Base-by-base conservation (phyloP, 768 basidiomycete genomes). In the Agrocybe chaxingu region DNA sequence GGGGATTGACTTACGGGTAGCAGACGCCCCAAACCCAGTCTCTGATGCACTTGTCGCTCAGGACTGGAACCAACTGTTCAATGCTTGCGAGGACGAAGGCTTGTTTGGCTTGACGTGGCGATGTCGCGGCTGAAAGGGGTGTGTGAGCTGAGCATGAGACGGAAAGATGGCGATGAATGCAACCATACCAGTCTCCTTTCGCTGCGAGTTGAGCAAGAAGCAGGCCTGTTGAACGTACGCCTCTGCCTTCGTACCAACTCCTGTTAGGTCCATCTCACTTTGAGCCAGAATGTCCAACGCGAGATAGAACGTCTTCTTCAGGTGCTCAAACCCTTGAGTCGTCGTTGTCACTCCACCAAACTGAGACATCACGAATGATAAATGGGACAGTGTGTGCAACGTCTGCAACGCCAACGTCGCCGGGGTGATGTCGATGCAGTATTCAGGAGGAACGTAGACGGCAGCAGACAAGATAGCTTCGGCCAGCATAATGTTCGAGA, bases 301-400 rank as follows among this genome's bases (percentile, higher is more conserved):
- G 30, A 86, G 77, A 62, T 89, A 92, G 57, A 90, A 88, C 1
- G 78, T 80, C 57, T 81, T 81, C 57, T 86, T 85, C 37, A 93
- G 75, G 58, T 92, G 87, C 24, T 73, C 60, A 60, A 95, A 87
- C 2, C 84, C 80, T 16, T 75, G 74, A 11, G 74, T 65, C 1
- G 78, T 74, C 1, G 78, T 75, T 3, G 80, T 76, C 19, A 87
- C 74, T 7, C 89, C 87, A 2, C 92, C 92, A 56, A 93, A 92
- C 58, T 87, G 82, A 7, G 85, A 81, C 7, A 92, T 80, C 42
- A 92, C 78, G 58, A 90, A 90, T 2, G 89, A 82, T 13, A 92
- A 72, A 59, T 82, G 77, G 8, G 79, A 81, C 8, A 93, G 73
- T 0, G 78, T 79, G 24, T 74, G 72, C 0, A 93, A 66, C 4